Evolutionary conservation across 2,329 filamentous ascomycete genomes (phyloP).

Genomic region (Penicillium decumbens): DNA sequence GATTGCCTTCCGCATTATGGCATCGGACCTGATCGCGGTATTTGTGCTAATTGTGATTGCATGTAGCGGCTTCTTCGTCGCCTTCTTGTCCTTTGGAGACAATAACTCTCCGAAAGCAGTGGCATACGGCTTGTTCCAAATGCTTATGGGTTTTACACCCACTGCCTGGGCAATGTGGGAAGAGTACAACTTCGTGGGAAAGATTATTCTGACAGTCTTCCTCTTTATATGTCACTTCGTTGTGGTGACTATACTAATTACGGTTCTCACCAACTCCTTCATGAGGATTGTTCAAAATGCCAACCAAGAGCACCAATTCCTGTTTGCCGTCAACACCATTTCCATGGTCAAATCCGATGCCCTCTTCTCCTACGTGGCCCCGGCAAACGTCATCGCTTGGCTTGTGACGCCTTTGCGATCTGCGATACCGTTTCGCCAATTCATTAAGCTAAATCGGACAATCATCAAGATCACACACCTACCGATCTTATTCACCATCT

Average conservation of each 20-base stretch:
- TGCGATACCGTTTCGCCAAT: slow-evolving; percentile 71
- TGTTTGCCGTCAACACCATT: slow-evolving; percentile 95
- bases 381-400: slow-evolving; percentile 89
- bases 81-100: slow-evolving; percentile 75
- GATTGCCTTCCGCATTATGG: slow-evolving; percentile 93
- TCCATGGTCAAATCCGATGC: slow-evolving; percentile 99
- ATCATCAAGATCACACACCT: slow-evolving; percentile 90
- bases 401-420: slow-evolving; percentile 77
- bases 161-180: slow-evolving; percentile 90
- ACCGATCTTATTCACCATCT: slow-evolving; percentile 81
- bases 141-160: slow-evolving; percentile 92
- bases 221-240: slow-evolving; percentile 94
- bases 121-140: slow-evolving; percentile 89
- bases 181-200: slow-evolving; percentile 73
- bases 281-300: slow-evolving; percentile 93
- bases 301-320: slow-evolving; percentile 83
- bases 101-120: slow-evolving; percentile 66
- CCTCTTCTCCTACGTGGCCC: slow-evolving; percentile 87
- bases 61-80: slow-evolving; percentile 93
- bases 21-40: slow-evolving; percentile 78
- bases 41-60: slow-evolving; percentile 78
- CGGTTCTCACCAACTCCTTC: slow-evolving; percentile 93
- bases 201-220: slow-evolving; percentile 70
- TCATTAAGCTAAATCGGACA: slow-evolving; percentile 80
- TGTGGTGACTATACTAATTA: slow-evolving; percentile 88